Percentiles rank a stretch among this genome's conserved stretches.
Conservation (phyloP, 2,329 filamentous ascomycete species). For the Cercospora sp. region DNA sequence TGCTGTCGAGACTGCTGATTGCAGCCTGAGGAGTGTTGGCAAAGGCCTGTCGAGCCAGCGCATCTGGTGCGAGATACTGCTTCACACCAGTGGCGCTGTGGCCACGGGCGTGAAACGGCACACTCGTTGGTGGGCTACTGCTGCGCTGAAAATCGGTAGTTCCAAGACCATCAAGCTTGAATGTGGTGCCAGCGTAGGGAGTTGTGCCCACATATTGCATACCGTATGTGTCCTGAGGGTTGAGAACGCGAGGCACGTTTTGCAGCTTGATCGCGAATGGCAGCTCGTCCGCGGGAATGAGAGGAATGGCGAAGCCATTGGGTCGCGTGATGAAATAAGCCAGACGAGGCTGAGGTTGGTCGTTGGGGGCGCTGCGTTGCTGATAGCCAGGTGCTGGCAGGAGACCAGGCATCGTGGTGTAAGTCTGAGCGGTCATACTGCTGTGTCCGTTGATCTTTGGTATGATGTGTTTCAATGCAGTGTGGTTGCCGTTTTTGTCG, state of each 20-base stretch:
- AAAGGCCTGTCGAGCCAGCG: conserved; percentile 28
- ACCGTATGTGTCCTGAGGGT: conserved; percentile 32
- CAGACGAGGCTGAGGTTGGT: conserved; percentile 25
- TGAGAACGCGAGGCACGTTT: conserved; percentile 41
- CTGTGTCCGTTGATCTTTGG: neutral
- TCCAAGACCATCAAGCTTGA: conserved; percentile 27
- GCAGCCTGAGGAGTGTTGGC: conserved; percentile 6
- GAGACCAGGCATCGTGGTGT: conserved; percentile 14
- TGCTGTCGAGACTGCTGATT: neutral
- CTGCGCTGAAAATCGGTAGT: conserved; percentile 19
- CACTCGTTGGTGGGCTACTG: conserved; percentile 23
- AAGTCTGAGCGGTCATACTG: conserved; percentile 9
- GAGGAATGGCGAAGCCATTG: conserved; percentile 40
- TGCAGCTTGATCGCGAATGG: conserved; percentile 42
- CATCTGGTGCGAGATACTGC: conserved; percentile 30
- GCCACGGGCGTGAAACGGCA: conserved; percentile 19
- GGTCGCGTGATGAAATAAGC: conserved; percentile 44
- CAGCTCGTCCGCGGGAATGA: conserved; percentile 48
- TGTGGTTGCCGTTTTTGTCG: neutral
- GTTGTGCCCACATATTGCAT: conserved; percentile 37
- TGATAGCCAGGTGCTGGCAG: conserved; percentile 13
- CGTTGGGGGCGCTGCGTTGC: conserved; percentile 5
- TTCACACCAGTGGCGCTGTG: conserved; percentile 19
- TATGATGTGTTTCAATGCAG: neutral
- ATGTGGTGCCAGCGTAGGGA: conserved; percentile 30